Percentiles rank a stretch among this genome's conserved stretches.
These are phyloP conservation scores for Hyparrhenia diplandra DNA, from an alignment of 176 grass and related monocot genomes.

Conservation along the genomic window DNA sequence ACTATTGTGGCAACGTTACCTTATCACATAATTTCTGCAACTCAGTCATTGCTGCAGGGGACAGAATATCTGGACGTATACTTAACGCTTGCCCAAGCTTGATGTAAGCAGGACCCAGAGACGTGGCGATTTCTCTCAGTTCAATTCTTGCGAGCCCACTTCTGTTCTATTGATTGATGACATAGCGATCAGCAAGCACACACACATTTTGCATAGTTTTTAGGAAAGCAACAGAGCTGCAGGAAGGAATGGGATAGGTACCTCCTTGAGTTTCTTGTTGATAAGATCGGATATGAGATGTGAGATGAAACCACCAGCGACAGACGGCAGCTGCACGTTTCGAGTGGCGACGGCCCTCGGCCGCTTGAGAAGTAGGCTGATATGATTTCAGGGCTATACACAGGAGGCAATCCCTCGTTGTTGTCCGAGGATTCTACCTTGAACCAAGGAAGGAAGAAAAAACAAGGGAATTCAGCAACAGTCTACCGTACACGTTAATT, in stretches of 20 bases:
- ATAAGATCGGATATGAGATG: conserved; percentile 75
- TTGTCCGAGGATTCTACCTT: conserved; percentile 56
- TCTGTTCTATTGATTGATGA: conserved; percentile 51
- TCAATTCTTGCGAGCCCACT: conserved; percentile 79
- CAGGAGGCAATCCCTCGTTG: conserved; percentile 62
- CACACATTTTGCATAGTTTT: not conserved
- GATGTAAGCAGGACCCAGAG: conserved; percentile 91
- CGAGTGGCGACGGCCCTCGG: conserved; percentile 73
- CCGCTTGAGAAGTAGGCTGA: conserved; percentile 67
- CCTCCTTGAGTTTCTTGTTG: conserved; percentile 84
- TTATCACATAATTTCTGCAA: conserved; percentile 96
- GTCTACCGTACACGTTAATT: not conserved
- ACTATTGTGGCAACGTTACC: conserved; percentile 4
- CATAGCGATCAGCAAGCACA: not conserved
- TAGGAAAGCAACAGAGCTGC: not conserved
- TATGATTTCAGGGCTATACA: conserved; percentile 87
- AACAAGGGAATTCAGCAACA: not conserved
- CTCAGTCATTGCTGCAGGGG: conserved; percentile 89
- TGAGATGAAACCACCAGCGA: conserved; percentile 90
- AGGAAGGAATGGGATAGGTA: not conserved
- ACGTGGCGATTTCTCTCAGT: conserved; percentile 92
- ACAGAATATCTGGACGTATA: conserved; percentile 92
- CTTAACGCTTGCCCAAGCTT: conserved; percentile 93
- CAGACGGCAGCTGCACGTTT: conserved; percentile 71
- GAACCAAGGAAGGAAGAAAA: not conserved